Base-by-base conservation (phyloP, 305 asterid species). In the Rubia peregrina region DNA sequence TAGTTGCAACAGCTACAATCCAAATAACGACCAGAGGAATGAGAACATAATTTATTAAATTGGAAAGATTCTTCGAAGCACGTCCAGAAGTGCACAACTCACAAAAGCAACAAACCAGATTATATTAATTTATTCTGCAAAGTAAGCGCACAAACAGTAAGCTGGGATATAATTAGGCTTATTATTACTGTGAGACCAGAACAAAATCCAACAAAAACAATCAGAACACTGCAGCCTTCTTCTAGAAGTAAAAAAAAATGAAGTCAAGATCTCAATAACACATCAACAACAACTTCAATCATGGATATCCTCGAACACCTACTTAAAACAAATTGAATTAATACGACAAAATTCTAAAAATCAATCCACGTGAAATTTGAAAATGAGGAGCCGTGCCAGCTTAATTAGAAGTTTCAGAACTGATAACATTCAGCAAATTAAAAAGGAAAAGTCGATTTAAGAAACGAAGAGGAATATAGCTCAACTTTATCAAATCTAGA, bases 11-110 rank as follows among this genome's bases (percentile, higher is more conserved):
- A 21, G 67, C 48, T 5, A 68, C 22, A 51, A 26, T 61, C 51
- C 66, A 74, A 40, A 13, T 41, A 62, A 51, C 19, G 7, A 46
- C 40, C 48, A n/a, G 5, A 0, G 40, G 74, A 75, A 62, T 41
- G 60, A 40, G n/a, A 61, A n/a, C n/a, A 61, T 67, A 61, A 24
- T 14, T n/a, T 7, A 68, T 61, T 22, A 61, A 60, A 74, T 19
- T 21, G 10, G 24, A 41, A 61, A 14, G 48, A 75, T 53, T 63
- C 67, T 64, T 42, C 44, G n/a, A 26, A 75, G 10, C 75, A 53
- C 74, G 9, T 42, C 61, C 10, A 61, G 74, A 62, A 61, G 17
- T 21, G 49, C 22, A n/a, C 71, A 63, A 69, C 71, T 69, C 74
- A 69, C 67, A 64, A 66, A 33, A 56, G 65, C 42, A 59, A 66